Base-by-base conservation (phyloP, 78 protist genomes). In the Anaeramoeba ignava region DNA sequence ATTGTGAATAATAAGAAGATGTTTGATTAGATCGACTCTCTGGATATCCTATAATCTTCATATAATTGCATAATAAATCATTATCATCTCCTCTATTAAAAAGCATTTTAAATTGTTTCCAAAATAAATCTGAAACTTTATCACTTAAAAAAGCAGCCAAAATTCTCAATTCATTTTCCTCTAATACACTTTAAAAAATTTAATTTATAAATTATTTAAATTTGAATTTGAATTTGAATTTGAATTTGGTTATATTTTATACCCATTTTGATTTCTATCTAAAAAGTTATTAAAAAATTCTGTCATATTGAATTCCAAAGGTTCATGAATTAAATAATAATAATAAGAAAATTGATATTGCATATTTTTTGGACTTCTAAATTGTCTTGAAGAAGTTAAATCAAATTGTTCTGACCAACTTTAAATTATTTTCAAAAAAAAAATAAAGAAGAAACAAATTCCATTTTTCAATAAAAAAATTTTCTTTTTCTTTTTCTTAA, bases 281-380 rank as follows among this genome's bases (percentile, higher is more conserved):
- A 54, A 54, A 27, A 27, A 8, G 80, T 54, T 41, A 1, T 0
- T 1, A 84, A 90, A 95, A 17, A 87, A 23, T 33, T 40, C 2
- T 42, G 8, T 37, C 34, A 79, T 1, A 3, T 90, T 68, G 23
- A 84, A 83, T 0, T 39, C 38, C 27, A 3, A 3, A 84, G 38
- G 41, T 3, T 87, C 90, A 33, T 90, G 83, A 67, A 92, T 92
- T 36, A 95, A 2, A 36, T 78, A 93, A 85, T 94, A 95, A 31
- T 91, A 88, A 83, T 94, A 93, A 36, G 96, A 86, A 54, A 95
- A 95, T 12, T 93, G 90, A 54, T 84, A 94, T 84, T 95, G 98
- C 97, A 95, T 93, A 84, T 95, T 95, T 42, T 38, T 33, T 2
- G 88, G 41, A 36, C 38, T 0, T 3, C 98, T 80, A 3, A 95